Evolutionary conservation across 169 alveolate species (phyloP).

Genomic region (Eimeria praecox): DNA sequence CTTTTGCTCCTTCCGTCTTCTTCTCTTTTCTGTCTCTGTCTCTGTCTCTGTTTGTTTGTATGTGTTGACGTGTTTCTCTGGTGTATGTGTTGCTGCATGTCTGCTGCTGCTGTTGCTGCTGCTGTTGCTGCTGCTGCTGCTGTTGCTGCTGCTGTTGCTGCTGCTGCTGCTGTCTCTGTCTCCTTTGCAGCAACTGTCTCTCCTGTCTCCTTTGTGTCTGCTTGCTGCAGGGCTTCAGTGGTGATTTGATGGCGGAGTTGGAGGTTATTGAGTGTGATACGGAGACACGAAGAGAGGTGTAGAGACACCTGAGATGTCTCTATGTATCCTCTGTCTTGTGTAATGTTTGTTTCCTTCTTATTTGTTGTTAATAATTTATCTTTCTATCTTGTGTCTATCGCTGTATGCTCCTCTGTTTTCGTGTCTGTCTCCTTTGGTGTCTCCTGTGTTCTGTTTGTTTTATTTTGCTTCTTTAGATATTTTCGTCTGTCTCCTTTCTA

Average conservation of each 20-base stretch:
- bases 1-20: background rate
- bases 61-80: no score
- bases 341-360: no score
- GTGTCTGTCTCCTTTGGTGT: no score
- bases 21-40: background rate
- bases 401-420: no score
- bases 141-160: background rate
- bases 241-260: constrained; percentile 60
- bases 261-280: constrained; percentile 67
- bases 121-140: background rate
- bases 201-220: background rate
- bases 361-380: no score
- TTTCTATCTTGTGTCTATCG: no score
- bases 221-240: constrained; percentile 57
- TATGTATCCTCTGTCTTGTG: background rate
- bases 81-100: background rate
- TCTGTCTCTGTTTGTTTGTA: background rate
- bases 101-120: background rate
- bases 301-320: background rate
- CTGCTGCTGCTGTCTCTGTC: background rate
- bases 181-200: background rate
- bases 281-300: constrained; percentile 71
- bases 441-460: no score
- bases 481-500: background rate
- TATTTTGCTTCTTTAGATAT: no score